A percentile compares a stretch with the other conserved stretches of the same genome.
phyloP scores from a whole-genome alignment of 139 green algal genomes.

The Gonium pectorale region DNA sequence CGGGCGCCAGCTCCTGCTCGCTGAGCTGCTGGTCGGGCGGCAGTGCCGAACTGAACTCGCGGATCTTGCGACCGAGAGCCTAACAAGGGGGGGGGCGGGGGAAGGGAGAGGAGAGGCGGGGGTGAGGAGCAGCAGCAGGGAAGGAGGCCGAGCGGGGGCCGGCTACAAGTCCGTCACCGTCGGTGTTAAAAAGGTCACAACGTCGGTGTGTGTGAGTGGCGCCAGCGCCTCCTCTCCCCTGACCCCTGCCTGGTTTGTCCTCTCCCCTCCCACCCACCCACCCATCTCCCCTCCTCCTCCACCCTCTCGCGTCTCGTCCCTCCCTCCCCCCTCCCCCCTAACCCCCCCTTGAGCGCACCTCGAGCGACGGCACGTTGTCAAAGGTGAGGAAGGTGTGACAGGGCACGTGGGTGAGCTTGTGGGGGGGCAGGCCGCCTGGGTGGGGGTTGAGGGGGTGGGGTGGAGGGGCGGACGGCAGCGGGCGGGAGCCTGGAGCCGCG shows the following conservation, averaged over 20 bases:
- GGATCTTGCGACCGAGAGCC: constrained; percentile 62
- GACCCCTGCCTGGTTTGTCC: too few species aligned
- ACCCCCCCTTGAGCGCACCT: neutral
- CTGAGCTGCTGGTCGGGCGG: constrained; percentile 32
- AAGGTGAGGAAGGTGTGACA: constrained; percentile 62
- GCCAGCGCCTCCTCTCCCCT: neutral
- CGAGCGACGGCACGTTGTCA: constrained; percentile 60
- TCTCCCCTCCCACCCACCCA: too few species aligned
- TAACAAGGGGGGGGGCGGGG: neutral
- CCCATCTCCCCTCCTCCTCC: too few species aligned
- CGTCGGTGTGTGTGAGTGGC: neutral
- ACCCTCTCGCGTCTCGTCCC: too few species aligned
- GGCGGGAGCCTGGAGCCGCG: neutral
- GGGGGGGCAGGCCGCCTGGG: neutral
- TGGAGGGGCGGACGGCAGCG: neutral
- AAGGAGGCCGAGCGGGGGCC: neutral
- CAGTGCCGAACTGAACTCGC: constrained; percentile 44
- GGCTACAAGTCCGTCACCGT: too few species aligned
- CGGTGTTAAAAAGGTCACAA: neutral
- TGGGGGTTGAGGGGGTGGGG: neutral
- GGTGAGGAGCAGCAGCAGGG: neutral
- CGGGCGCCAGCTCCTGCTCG: constrained; percentile 56
- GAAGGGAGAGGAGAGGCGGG: neutral
- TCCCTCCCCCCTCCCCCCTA: neutral
- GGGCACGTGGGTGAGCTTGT: constrained; percentile 34